Base-by-base conservation (phyloP, 805 yeast species). In the Wickerhamiella siamensis region DNA sequence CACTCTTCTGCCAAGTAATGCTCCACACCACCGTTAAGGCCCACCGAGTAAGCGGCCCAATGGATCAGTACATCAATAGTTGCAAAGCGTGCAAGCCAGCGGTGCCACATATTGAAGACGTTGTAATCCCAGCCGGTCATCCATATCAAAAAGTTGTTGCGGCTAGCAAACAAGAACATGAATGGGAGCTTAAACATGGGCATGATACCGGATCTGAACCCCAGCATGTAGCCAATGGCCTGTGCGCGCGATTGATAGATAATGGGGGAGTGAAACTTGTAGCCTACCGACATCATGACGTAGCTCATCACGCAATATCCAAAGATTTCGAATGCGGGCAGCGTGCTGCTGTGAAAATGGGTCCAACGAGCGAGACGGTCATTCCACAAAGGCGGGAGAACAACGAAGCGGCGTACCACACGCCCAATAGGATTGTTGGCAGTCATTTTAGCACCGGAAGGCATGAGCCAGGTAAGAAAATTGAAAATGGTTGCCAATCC, bases 101-200 rank as follows among this genome's bases (percentile, higher is more conserved):
- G 47, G 60, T 82, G 93, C 53, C 71, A 71, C 33, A 64, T 61
- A 48, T 72, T 64, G 60, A 81, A 79, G 3, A 76, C 65, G 6
- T 75, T 59, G 47, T 69, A 74, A 0, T 73, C 56, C 62, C 79
- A 66, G 3, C 84, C 83, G 2, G 83, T 69, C 5, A 77, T 43
- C 56, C 64, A 65, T 47, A 70, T 68, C 52, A 80, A 63, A 21
- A 81, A 69, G 53, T 79, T 81, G 56, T 81, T 81, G 54, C 87
- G 65, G 21, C 79, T 78, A 10, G 79, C 75, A 53, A 75, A 74
- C 40, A 75, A 56, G 21, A 74, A 62, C 60, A 67, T 56, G 16
- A 64, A 54, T 1, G 87, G 87, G 41, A 77, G 35, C 37, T 43
- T 42, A 14, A 41, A 33, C 21, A 46, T 42, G 1, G 54, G 47